Evolutionary conservation across 2,329 filamentous ascomycete genomes (phyloP), one percentile per base, ranked within the genome.

Genomic region (Raffaelea ambrosiae): DNA sequence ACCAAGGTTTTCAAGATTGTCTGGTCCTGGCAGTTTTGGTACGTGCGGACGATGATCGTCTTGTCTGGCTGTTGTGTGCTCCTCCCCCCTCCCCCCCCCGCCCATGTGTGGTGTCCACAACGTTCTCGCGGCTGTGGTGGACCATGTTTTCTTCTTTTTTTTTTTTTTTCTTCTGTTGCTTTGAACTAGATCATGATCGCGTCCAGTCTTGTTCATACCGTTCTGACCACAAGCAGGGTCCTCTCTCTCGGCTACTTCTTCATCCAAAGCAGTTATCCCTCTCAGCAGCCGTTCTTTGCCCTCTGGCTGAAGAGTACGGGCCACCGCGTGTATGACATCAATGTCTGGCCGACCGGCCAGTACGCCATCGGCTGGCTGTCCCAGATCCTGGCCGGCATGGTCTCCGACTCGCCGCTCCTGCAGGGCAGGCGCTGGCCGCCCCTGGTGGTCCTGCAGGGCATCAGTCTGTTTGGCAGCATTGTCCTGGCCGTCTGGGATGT

Each of bases 321-420:
- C 2, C 70, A 72, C 53, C 59, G 55, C 21, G 56, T 72, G 11
- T 52, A 57, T 1, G 54, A 70, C 58, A 59, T 72, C 47, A 70
- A 79, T 52, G 66, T 69, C 0, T 77, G 76, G 47, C 76, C 82
- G 2, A 84, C 83, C 1, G 54, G 52, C 3, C 54, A 55, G 36
- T 16, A 40, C 21, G 48, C 48, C 26, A 21, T 50, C 36, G 44
- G 44, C 16, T 22, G 19, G 16, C 40, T 46, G 9, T 18, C 44
- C 11, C 48, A 50, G 44, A 50, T 50, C 21, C 8, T 31, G 3
- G 48, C 48, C 35, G 44, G 48, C 33, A 50, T 50, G 40, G 4
- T 50, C 23, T 50, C 48, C 2, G 48, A 50, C n/a, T 47, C 44
- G 35, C 39, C 47, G 11, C 23, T 49, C 29, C 29, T 49, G 31